phyloP scores from a whole-genome alignment of 768 basidiomycete species.

The Trametes elegans region DNA sequence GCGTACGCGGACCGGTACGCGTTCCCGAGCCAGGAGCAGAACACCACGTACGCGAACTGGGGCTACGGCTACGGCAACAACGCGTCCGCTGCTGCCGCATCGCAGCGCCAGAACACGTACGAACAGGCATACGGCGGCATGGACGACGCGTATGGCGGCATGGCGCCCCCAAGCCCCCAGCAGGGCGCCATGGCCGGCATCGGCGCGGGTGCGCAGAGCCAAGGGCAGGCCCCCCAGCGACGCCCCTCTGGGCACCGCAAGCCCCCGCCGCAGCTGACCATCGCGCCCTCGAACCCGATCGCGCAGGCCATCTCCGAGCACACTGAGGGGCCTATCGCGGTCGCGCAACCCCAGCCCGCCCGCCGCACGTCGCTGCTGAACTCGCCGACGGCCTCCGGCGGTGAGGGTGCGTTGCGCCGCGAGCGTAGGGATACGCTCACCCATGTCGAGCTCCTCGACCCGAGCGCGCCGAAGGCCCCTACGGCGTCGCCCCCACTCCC shows the following conservation, averaged over 20 bases:
- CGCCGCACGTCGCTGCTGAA: constrained; percentile 23
- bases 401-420: not conserved
- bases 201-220: constrained; percentile 11
- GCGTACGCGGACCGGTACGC: constrained; percentile 9
- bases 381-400: constrained; percentile 12
- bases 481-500: constrained; percentile 18
- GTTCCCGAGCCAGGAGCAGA: constrained; percentile 3
- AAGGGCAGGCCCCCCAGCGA: constrained; percentile 6
- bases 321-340: constrained; percentile 11
- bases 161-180: not conserved
- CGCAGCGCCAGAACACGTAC: constrained; percentile 1
- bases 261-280: constrained; percentile 21
- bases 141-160: constrained; percentile 14
- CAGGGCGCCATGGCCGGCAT: constrained; percentile 10
- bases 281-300: constrained; percentile 15
- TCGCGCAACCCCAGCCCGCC: constrained; percentile 17
- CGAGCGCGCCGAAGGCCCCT: constrained; percentile 16
- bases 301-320: constrained; percentile 2
- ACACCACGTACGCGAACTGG: constrained; percentile 14
- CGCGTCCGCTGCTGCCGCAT: not conserved
- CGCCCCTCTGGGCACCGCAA: constrained; percentile 20
- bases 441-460: constrained; percentile 20
- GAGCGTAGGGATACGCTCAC: constrained; percentile 11
- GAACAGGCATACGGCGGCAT: constrained; percentile 7
- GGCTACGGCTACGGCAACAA: constrained; percentile 6